Base-by-base conservation (phyloP, 1,284 basidiomycete genomes). In the Ustilago esculenta region DNA sequence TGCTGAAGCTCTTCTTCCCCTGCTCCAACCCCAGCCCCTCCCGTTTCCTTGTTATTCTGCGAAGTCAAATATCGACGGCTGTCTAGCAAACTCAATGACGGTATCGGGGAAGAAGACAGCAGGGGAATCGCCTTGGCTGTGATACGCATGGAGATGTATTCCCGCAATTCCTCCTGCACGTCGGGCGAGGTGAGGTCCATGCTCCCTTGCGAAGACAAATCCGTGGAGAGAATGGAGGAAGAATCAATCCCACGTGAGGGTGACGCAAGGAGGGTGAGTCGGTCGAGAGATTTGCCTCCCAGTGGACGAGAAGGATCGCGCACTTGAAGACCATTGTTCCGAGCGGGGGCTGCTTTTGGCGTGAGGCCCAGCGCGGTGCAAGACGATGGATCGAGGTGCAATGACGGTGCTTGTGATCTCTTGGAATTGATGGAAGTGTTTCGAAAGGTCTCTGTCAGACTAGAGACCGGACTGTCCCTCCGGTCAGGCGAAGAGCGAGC, bases 171-270 rank as follows among this genome's bases (percentile, higher is more conserved):
- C 1, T 4, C 1, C 15, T 73, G 70, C 1, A 65, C 58, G 1
- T 33, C 6, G 1, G 24, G 10, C 2, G 41, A 30, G 24, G 70
- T 69, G 40, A 69, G 54, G 33, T 65, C 55, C 58, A 66, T 56
- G 20, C 47, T 54, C 0, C 56, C 65, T 17, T 70, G 67, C 0
- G 51, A 23, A 9, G 52, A 47, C 10, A 70, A 46, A 5, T 44
- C 41, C 7, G 47, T 39, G 32, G 57, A 65, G 18, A 70, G 33
- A 15, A 37, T 24, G 7, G 44, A 9, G 46, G 46, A 15, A 11
- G 53, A 45, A 25, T 73, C 71, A 23, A 69, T 52, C 2, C 71
- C 71, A 6, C 71, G 60, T 1, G 57, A 61, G 24, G 71, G 71
- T 0, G 66, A 70, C 4, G 71, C 71, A 21, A 73, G 66, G 8